Evolutionary conservation across 129 eudicot species (phyloP), one percentile per base, ranked within the genome.

Genomic region (Ambrosia trifida): DNA sequence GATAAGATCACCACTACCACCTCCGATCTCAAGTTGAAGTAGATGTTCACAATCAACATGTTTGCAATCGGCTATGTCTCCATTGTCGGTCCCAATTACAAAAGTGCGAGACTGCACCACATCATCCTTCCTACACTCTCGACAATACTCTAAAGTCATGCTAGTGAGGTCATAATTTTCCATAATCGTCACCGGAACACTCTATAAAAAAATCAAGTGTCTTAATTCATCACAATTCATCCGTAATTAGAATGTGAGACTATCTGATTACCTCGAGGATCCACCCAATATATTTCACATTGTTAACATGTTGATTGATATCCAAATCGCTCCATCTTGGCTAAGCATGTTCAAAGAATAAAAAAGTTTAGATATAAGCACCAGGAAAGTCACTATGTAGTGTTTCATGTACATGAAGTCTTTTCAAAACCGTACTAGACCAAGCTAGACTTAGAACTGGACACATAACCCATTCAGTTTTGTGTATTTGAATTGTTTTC

Each of bases 241-340:
- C 41, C 1, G 1, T n/a, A 14, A 18, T 51, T 16, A n/a, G 59
- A 30, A 20, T 2, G 68, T 30, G 6, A 53, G 11, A 57, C 19
- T 70, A 13, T 12, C 5, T 20, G 33, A 16, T 70, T 78, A 91
- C 97, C 96, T 91, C 91, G 54, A 91, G 82, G 68, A 88, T 76
- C 97, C 93, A 91, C 35, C 90, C 93, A 70, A 84, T 69, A 62
- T 91, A 91, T 70, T 91, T 91, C 68, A 84, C 95, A 68, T 91
- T 91, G 82, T 91, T 91, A 66, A 91, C 97, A 71, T 91, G 95
- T 77, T 80, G 88, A 52, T 91, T 88, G 14, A 83, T 82, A 80
- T 91, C 97, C 57, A 91, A 63, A 68, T 91, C 95, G 66, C 86
- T 88, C 95, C 89, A 88, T 68, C 86, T 80, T 57, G 92, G 91